phyloP scores from a whole-genome alignment of 805 yeast genomes.

The Priceomyces haplophilus region DNA sequence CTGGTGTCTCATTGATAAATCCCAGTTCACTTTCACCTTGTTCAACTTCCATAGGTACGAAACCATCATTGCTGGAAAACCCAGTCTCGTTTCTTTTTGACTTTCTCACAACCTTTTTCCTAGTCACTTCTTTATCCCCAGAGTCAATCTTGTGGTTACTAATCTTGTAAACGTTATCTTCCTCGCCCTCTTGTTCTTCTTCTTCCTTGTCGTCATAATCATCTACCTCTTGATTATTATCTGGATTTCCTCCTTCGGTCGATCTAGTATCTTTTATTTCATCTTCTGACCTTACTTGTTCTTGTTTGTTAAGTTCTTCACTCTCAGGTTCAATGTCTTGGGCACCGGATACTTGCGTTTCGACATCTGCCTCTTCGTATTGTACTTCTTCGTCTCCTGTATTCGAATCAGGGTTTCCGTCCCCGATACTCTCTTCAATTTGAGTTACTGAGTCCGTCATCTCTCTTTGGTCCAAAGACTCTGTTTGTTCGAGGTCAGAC shows the following conservation, averaged over 20 bases:
- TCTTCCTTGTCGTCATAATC: constrained; percentile 3
- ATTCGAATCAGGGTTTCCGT: constrained; percentile 23
- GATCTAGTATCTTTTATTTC: neutral
- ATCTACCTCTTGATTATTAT: neutral
- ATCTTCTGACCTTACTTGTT: constrained; percentile 1
- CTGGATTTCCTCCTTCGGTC: neutral
- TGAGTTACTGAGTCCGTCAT: neutral
- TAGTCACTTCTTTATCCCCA: constrained; percentile 15
- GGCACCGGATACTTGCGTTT: too few relatives aligned
- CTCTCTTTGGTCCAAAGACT: neutral
- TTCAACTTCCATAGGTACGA: constrained; percentile 10
- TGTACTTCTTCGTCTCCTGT: constrained; percentile 20
- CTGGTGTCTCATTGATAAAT: constrained; percentile 34
- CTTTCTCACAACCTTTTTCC: constrained; percentile 30
- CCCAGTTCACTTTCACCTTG: constrained; percentile 5
- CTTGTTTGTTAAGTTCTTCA: neutral
- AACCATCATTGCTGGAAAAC: constrained; percentile 8
- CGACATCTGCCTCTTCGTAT: neutral
- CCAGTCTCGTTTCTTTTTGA: constrained; percentile 5
- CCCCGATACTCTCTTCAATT: constrained; percentile 3
- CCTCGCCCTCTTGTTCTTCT: constrained; percentile 3
- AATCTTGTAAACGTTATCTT: constrained; percentile 1
- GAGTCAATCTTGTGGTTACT: constrained; percentile 3
- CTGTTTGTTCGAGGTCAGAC: neutral
- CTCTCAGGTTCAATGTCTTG: neutral